Evolutionary conservation across 1,139 yeast genomes (phyloP).

Genomic region (Suhomyces coccinellae): DNA sequence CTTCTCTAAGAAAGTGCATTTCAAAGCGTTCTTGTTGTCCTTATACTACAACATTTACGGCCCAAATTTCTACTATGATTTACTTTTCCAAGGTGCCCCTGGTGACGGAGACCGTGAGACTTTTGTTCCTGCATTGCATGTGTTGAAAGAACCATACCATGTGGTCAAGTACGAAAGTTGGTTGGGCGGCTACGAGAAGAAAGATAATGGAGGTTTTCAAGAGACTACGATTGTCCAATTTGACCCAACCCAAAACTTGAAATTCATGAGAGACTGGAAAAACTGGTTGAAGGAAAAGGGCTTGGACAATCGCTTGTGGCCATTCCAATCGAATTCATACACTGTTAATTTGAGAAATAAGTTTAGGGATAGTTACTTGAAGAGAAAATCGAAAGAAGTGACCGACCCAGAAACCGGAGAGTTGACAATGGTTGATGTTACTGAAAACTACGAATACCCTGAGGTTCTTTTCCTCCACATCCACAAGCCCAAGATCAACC

Average conservation of each 20-base stretch:
- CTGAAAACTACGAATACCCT: slow-evolving; percentile 21
- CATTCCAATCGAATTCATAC: slow-evolving; percentile 31
- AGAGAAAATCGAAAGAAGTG: slow-evolving; percentile 6
- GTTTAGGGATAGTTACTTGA: slow-evolving; percentile 19
- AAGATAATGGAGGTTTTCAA: slow-evolving; percentile 21
- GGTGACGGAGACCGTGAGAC: slow-evolving; percentile 45
- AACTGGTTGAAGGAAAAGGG: slow-evolving; percentile 24
- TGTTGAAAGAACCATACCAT: slow-evolving; percentile 37
- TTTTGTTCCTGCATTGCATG: slow-evolving; percentile 39
- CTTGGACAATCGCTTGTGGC: slow-evolving; percentile 33
- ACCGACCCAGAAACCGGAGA: slow-evolving; percentile 6
- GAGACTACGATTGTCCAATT: slow-evolving; percentile 38
- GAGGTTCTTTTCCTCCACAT: slow-evolving; percentile 40
- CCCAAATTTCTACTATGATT: slow-evolving; percentile 28
- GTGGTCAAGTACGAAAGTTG: slow-evolving; percentile 26
- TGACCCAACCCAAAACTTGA: slow-evolving; percentile 29
- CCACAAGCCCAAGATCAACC: slow-evolving; percentile 45
- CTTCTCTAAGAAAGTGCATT: slow-evolving; percentile 34
- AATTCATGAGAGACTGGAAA: slow-evolving; percentile 30
- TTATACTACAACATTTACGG: slow-evolving; percentile 37
- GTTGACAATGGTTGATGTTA: slow-evolving; percentile 1
- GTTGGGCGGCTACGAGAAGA: slow-evolving; percentile 26
- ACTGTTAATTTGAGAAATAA: slow-evolving; percentile 25
- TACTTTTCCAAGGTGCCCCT: slow-evolving; percentile 40
- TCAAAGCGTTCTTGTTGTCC: slow-evolving; percentile 29